A percentile compares a stretch with the other conserved stretches of the same genome.
phyloP scores from a whole-genome alignment of 2,329 filamentous ascomycete species.

The Ophiostoma sp. region DNA sequence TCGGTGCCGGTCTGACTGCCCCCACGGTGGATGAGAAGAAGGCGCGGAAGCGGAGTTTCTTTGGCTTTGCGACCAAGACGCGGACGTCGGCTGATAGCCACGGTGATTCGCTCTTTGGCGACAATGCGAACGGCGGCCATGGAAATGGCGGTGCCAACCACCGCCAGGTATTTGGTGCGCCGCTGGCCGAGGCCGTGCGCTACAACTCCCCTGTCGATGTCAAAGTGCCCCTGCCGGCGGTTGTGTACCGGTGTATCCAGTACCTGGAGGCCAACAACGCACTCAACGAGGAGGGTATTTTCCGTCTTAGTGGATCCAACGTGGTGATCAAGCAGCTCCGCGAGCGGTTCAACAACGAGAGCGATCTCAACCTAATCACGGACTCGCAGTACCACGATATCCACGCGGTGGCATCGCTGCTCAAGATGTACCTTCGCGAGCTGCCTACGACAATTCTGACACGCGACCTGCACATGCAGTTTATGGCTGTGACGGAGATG shows the following conservation, averaged over 20 bases:
- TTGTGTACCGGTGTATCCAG: slow-evolving; percentile 92
- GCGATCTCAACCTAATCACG: slow-evolving; percentile 78
- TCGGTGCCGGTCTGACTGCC: slow-evolving; percentile 42
- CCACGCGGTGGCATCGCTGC: slow-evolving; percentile 85
- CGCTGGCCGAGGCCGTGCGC: slow-evolving; percentile 78
- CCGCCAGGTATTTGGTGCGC: slow-evolving; percentile 75
- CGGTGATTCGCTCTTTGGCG: slow-evolving; percentile 51
- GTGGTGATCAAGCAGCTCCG: slow-evolving; percentile 84
- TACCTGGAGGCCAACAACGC: slow-evolving; percentile 82
- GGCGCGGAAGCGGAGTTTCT: slow-evolving; percentile 70
- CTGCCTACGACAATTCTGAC: slow-evolving; percentile 88
- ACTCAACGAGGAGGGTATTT: slow-evolving; percentile 85
- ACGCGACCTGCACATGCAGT: slow-evolving; percentile 82
- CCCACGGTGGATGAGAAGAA: slow-evolving; percentile 68
- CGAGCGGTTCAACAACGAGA: slow-evolving; percentile 89
- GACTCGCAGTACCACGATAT: slow-evolving; percentile 90
- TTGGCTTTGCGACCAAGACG: slow-evolving; percentile 61
- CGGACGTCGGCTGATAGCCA: slow-evolving; percentile 50
- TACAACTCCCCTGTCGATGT: slow-evolving; percentile 69
- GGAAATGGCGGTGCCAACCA: slow-evolving; percentile 43
- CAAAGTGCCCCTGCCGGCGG: slow-evolving; percentile 74
- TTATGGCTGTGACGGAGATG: slow-evolving; percentile 77
- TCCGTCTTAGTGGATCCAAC: slow-evolving; percentile 94
- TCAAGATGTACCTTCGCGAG: slow-evolving; percentile 92
- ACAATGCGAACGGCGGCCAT: slow-evolving; percentile 33